phyloP scores from a whole-genome alignment of 1,139 yeast genomes.

The Yamadazyma trypodendri region DNA sequence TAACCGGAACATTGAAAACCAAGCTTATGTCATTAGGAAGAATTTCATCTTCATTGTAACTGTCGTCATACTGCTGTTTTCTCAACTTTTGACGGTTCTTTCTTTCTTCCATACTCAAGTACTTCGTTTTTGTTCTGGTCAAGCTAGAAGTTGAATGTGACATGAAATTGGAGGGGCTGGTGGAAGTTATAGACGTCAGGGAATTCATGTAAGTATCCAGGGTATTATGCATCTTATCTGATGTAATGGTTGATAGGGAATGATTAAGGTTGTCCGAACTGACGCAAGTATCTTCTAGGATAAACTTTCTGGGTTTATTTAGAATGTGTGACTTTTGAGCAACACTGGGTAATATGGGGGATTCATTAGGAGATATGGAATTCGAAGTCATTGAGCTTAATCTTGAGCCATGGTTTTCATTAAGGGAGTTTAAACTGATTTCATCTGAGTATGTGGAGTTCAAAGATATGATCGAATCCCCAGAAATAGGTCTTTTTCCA shows the following conservation, averaged over 20 bases:
- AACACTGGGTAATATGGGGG: conserved; percentile 16
- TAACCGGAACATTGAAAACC: conserved; percentile 47
- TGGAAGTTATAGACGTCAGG: conserved; percentile 2
- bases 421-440: conserved; percentile 34
- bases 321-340: conserved; percentile 8
- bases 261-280: conserved; percentile 6
- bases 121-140: conserved; percentile 37
- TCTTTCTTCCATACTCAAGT: conserved; percentile 34
- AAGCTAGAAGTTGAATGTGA: conserved; percentile 17
- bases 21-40: conserved; percentile 38
- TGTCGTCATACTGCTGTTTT: conserved; percentile 44
- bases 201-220: conserved; percentile 1
- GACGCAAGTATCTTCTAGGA: conserved; percentile 2
- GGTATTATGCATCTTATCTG: conserved; percentile 2
- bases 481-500: conserved; percentile 28
- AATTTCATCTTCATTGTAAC: conserved; percentile 44
- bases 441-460: conserved; percentile 39
- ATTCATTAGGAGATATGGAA: conserved; percentile 27
- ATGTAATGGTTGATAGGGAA: conserved; percentile 15
- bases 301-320: conserved; percentile 9
- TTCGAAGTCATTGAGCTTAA: conserved; percentile 38
- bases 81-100: conserved; percentile 40
- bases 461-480: conserved; percentile 37
- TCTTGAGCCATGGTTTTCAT: conserved; percentile 36
- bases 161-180: conserved; percentile 1